These are phyloP conservation scores for Phaseolus coccineus DNA, from an alignment of 331 rosid species.

Conservation along the genomic window DNA sequence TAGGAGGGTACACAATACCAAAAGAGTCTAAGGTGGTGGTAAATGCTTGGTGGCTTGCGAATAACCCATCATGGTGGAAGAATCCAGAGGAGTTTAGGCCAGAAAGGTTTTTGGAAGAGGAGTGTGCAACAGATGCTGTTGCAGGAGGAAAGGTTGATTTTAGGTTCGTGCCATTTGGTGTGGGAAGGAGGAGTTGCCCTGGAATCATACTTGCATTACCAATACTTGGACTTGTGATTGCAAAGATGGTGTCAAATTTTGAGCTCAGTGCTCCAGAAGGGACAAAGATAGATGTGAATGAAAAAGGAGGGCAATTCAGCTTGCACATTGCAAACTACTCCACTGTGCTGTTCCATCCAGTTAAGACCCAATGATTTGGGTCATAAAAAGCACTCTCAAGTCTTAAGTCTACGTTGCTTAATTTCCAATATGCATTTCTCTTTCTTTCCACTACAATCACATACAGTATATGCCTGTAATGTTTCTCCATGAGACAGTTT, in stretches of 20 bases:
- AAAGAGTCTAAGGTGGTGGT: constrained; percentile 82
- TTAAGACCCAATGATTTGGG: constrained; percentile 36
- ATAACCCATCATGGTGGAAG: constrained; percentile 80
- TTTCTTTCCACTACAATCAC: constrained; percentile 3
- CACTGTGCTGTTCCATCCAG: constrained; percentile 61
- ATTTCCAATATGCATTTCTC: background rate
- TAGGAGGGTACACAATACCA: constrained; percentile 71
- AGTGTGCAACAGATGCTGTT: constrained; percentile 57
- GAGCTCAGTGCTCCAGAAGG: constrained; percentile 62
- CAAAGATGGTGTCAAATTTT: constrained; percentile 67
- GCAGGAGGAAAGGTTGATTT: constrained; percentile 79
- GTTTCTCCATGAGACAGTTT: constrained; percentile 25
- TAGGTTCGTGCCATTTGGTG: constrained; percentile 79
- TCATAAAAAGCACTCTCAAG: background rate
- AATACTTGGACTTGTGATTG: constrained; percentile 66
- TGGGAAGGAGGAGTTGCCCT: constrained; percentile 93
- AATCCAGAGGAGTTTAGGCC: constrained; percentile 75
- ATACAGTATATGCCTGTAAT: constrained; percentile 8
- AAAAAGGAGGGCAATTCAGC: constrained; percentile 81
- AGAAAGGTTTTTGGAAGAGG: constrained; percentile 82
- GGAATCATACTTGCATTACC: constrained; percentile 85
- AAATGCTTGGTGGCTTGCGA: constrained; percentile 91
- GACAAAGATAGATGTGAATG: constrained; percentile 61
- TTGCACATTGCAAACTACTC: constrained; percentile 81
- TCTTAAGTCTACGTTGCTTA: background rate